Conservation (phyloP, 2,329 filamentous ascomycete species). For the Botrytis paeoniae region DNA sequence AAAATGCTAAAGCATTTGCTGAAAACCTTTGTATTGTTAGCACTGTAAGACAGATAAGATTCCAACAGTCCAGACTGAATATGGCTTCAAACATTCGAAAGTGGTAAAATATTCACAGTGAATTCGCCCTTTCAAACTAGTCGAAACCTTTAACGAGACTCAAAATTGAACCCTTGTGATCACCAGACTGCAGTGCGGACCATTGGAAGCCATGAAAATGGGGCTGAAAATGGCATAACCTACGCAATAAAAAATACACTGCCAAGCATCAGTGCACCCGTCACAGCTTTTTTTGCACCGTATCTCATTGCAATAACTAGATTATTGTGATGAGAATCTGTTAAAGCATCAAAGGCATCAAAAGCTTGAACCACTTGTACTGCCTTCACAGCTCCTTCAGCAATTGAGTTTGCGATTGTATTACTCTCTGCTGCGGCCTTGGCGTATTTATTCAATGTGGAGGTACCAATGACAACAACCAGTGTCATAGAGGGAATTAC, state of each 20-base stretch:
- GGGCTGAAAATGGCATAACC: neutral
- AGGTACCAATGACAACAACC: neutral
- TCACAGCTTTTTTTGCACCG: constrained; percentile 49
- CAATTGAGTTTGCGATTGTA: neutral
- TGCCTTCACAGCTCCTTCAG: neutral
- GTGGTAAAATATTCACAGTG: neutral
- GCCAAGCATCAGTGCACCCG: constrained; percentile 43
- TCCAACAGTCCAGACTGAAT: neutral
- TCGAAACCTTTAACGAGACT: neutral
- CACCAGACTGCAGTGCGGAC: neutral
- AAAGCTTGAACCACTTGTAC: neutral
- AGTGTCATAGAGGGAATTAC: constrained; percentile 48
- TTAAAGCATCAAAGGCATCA: constrained; percentile 37
- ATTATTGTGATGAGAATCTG: constrained; percentile 47
- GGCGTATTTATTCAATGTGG: neutral
- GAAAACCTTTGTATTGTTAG: neutral
- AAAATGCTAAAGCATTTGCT: neutral
- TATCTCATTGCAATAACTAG: constrained; percentile 44
- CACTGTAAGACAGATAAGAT: neutral
- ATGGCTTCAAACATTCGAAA: neutral
- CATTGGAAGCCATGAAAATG: neutral
- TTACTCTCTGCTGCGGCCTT: neutral
- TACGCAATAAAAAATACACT: neutral
- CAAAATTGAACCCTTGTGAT: neutral
- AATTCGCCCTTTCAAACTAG: neutral